A percentile compares a stretch with the other conserved stretches of the same genome.
Conservation (phyloP, 345 rosid species). For the Salix caprea region DNA sequence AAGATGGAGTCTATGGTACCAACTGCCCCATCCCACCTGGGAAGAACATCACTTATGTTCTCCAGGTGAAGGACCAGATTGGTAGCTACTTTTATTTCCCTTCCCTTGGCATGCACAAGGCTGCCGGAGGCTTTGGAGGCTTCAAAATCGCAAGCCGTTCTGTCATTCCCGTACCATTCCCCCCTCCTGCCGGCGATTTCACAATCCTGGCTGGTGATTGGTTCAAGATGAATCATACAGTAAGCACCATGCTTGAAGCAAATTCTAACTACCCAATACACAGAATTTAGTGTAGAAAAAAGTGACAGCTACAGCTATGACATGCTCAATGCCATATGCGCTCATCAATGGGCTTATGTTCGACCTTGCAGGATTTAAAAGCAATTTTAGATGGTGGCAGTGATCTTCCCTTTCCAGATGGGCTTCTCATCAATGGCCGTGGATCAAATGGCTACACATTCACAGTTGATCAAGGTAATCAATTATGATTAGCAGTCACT, state of each 20-base stretch:
- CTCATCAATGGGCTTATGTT: slow-evolving; percentile 2
- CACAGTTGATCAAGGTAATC: slow-evolving; percentile 54
- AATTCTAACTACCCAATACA: neutral
- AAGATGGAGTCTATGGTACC: slow-evolving; percentile 78
- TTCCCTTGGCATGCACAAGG: slow-evolving; percentile 76
- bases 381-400: slow-evolving; percentile 51
- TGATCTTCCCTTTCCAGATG: slow-evolving; percentile 60
- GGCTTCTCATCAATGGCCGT: slow-evolving; percentile 59
- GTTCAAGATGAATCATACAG: slow-evolving; percentile 63
- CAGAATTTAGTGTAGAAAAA: neutral
- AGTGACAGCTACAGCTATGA: neutral
- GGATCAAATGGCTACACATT: slow-evolving; percentile 51
- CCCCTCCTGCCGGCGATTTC: slow-evolving; percentile 65
- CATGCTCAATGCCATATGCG: neutral
- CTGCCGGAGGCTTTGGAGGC: slow-evolving; percentile 81
- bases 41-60: slow-evolving; percentile 62
- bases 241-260: slow-evolving; percentile 6
- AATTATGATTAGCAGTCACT: neutral
- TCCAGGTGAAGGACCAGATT: slow-evolving; percentile 80
- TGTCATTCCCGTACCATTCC: slow-evolving; percentile 69
- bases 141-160: slow-evolving; percentile 62
- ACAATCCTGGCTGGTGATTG: slow-evolving; percentile 75
- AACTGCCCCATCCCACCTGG: slow-evolving; percentile 83
- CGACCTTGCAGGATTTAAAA: slow-evolving; percentile 43
- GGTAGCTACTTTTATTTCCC: slow-evolving; percentile 84